A percentile compares a stretch with the other conserved stretches of the same genome.
Evolutionary conservation across 1,139 yeast genomes (phyloP).

Genomic region (Dujonia santamariae): DNA sequence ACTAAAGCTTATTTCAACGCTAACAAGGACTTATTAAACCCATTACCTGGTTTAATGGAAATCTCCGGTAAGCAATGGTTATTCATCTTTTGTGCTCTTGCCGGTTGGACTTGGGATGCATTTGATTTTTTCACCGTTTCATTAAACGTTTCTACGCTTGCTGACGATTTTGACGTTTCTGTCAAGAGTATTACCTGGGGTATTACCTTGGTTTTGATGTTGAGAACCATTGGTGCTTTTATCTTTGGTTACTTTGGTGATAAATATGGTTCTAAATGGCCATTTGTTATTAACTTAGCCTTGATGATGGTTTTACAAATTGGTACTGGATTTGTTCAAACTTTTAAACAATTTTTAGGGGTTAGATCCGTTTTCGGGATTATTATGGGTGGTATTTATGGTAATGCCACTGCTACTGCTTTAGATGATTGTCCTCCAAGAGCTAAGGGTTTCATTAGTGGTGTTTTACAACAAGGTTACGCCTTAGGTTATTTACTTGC

Average conservation of each 20-base stretch:
- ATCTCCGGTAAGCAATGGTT: constrained; percentile 11
- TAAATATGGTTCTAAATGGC: constrained; percentile 12
- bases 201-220: constrained; percentile 13
- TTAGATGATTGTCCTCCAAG: constrained; percentile 64
- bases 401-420: constrained; percentile 65
- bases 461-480: constrained; percentile 70
- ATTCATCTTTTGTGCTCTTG: constrained; percentile 11
- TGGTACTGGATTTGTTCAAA: constrained; percentile 11
- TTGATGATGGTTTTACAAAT: constrained; percentile 11
- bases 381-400: constrained; percentile 69
- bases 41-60: constrained; percentile 9
- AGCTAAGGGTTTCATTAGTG: constrained; percentile 64
- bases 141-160: constrained; percentile 9
- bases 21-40: constrained; percentile 11
- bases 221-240: constrained; percentile 12
- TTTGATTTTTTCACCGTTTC: constrained; percentile 13
- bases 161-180: constrained; percentile 8
- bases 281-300: constrained; percentile 10
- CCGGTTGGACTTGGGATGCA: constrained; percentile 14
- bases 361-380: constrained; percentile 67
- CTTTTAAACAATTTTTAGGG: constrained; percentile 54
- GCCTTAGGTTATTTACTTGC: constrained; percentile 68
- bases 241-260: constrained; percentile 13
- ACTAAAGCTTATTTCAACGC: constrained; percentile 8
- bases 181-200: constrained; percentile 13